Conservation (phyloP, 257 asterid species). For the Thymus quinquecostatus region DNA sequence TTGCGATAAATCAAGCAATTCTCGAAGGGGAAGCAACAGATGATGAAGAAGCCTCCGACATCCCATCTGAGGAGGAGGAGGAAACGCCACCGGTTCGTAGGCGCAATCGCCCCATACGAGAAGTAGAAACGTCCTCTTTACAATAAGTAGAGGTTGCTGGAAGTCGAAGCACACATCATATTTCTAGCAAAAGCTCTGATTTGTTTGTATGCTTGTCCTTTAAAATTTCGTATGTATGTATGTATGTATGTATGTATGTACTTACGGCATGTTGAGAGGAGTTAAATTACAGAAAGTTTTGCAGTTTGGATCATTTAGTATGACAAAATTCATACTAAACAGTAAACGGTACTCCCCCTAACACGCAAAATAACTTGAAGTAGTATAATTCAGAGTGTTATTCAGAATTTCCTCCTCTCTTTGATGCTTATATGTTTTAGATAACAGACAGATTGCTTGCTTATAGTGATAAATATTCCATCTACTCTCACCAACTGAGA, state of each 20-base stretch:
- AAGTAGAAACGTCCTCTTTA: conserved; percentile 59
- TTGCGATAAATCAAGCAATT: conserved; percentile 58
- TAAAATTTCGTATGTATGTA: neutral
- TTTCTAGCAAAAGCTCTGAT: too few species aligned
- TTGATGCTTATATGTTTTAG: too few species aligned
- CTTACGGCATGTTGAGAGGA: too few species aligned
- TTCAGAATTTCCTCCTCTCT: too few species aligned
- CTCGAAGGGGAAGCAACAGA: conserved; percentile 55
- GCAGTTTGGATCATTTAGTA: too few species aligned
- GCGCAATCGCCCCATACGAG: conserved; percentile 78
- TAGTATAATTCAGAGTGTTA: conserved; percentile 1
- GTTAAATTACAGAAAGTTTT: too few species aligned
- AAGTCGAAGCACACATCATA: neutral
- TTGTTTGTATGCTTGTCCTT: neutral
- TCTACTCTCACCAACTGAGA: conserved; percentile 38
- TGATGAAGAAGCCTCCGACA: conserved; percentile 29
- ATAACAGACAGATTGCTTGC: conserved; percentile 19
- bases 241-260: neutral
- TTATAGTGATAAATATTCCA: conserved; percentile 29
- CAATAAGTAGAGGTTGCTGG: neutral
- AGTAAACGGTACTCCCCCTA: too few species aligned
- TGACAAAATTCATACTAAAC: too few species aligned
- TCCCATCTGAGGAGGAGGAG: conserved; percentile 42
- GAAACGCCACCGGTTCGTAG: conserved; percentile 49
- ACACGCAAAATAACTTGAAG: conserved; percentile 31